These are phyloP conservation scores for Phaeotremella skinneri DNA, from an alignment of 768 basidiomycete species.

Conservation along the genomic window DNA sequence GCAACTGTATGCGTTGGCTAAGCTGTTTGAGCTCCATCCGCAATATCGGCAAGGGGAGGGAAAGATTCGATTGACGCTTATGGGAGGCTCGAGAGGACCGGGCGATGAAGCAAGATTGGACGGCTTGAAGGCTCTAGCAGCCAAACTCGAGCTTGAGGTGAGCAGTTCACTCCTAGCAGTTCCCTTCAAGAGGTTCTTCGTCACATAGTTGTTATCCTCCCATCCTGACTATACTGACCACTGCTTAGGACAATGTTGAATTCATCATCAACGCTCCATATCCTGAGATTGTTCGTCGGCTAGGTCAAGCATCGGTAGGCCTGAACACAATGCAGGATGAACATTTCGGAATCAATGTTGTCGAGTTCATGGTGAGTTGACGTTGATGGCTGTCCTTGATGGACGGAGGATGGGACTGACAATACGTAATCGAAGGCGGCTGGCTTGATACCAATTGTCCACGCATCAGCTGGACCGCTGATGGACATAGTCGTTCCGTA, in stretches of 20 bases:
- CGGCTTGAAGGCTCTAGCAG: conserved; percentile 60
- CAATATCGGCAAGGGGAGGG: conserved; percentile 54
- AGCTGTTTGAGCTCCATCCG: conserved; percentile 62
- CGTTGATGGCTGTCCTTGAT: too few species aligned
- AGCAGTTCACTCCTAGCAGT: conserved; percentile 21
- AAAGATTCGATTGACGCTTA: conserved; percentile 65
- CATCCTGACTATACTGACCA: background rate
- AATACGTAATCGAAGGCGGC: too few species aligned
- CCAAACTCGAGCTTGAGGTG: conserved; percentile 66
- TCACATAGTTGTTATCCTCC: background rate
- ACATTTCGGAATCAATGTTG: conserved; percentile 96
- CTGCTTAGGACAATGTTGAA: conserved; percentile 62
- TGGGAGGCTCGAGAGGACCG: conserved; percentile 81
- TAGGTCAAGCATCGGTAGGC: conserved; percentile 75
- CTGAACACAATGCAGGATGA: conserved; percentile 97
- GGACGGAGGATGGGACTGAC: too few species aligned
- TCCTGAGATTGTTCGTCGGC: conserved; percentile 64
- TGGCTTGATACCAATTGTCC: conserved; percentile 84
- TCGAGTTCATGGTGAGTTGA: conserved; percentile 90
- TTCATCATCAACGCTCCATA: conserved; percentile 84
- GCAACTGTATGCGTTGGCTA: conserved; percentile 69
- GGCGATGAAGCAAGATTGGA: conserved; percentile 71
- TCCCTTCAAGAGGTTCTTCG: background rate
- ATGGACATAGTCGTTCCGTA: conserved; percentile 86
- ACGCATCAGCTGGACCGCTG: conserved; percentile 88